These are phyloP conservation scores for Aspergillus ustus DNA, from an alignment of 2,329 filamentous ascomycete species.

Conservation along the genomic window DNA sequence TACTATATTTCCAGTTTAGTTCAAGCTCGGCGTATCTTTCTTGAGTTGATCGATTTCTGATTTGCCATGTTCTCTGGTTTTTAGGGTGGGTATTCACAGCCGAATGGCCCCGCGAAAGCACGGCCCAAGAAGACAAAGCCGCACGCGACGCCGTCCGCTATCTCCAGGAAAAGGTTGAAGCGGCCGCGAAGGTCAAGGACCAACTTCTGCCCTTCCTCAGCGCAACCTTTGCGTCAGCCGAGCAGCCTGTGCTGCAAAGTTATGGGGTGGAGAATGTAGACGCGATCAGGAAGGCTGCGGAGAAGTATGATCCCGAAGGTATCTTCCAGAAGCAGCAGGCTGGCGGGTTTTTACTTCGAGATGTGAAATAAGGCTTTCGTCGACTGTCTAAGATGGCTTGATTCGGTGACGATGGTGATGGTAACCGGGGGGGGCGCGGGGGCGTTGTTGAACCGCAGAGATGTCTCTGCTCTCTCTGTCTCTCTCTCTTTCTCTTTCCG, in stretches of 20 bases:
- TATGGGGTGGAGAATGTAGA: conserved; percentile 14
- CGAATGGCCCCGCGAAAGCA: not conserved
- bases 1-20: too few relatives aligned
- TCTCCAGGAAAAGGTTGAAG: conserved; percentile 18
- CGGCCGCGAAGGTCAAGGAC: conserved; percentile 7
- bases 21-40: too few relatives aligned
- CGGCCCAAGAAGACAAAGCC: not conserved
- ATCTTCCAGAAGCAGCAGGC: conserved; percentile 17
- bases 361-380: too few relatives aligned
- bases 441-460: too few relatives aligned
- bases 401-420: too few relatives aligned
- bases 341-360: conserved; percentile 2
- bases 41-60: too few relatives aligned
- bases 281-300: conserved; percentile 6
- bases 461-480: too few relatives aligned
- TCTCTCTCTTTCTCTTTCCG: too few relatives aligned
- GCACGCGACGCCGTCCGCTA: not conserved
- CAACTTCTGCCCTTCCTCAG: conserved; percentile 15
- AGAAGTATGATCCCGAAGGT: conserved; percentile 15
- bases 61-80: too few relatives aligned
- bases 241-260: conserved; percentile 10
- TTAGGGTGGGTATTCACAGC: not conserved
- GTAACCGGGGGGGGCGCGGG: too few relatives aligned
- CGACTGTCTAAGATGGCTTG: too few relatives aligned
- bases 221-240: conserved; percentile 10